Base-by-base conservation (phyloP, 2,329 filamentous ascomycete species). In the Sarocladiaceae sp. region DNA sequence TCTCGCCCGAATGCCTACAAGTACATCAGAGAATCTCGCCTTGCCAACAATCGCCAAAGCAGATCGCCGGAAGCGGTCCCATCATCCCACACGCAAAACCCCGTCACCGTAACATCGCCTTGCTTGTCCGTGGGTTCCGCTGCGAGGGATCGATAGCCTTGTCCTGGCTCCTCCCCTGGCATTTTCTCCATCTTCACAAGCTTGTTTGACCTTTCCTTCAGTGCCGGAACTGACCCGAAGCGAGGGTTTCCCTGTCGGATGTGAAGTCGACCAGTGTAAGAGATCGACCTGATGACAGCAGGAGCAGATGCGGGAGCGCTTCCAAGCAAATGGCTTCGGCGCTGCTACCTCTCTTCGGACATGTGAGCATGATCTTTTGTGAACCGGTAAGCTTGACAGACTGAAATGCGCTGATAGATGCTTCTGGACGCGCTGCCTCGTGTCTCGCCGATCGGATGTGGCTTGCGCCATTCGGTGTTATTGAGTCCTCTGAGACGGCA, bases 281-380 rank as follows among this genome's bases (percentile, higher is more conserved):
- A 20, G 10, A 28, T n/a, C n/a, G n/a, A n/a, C n/a, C n/a, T n/a
- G n/a, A n/a, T n/a, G n/a, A n/a, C n/a, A n/a, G n/a, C n/a, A n/a
- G n/a, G n/a, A n/a, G n/a, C n/a, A n/a, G n/a, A n/a, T n/a, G n/a
- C n/a, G n/a, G n/a, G n/a, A n/a, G n/a, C n/a, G 4, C 18, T 42
- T 48, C 44, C 44, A 48, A 33, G 44, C 26, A 31, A 22, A 48
- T 33, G 44, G 44, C 44, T 48, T 48, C 44, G 44, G 44, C 44
- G 40, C 28, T 48, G 44, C 11, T 31, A n/a, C 44, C 44, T 48
- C 13, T 8, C 26, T 48, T 33, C 22, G 44, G 44, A 15, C 5
- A 48, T 25, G 18, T 17, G 40, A 28, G 18, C 11, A 33, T n/a
- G 44, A 20, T 28, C 44, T 48, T 48, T 48, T 48, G 44, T 48